phyloP scores from a whole-genome alignment of 345 rosid genomes.

The Rhodamnia argentea region DNA sequence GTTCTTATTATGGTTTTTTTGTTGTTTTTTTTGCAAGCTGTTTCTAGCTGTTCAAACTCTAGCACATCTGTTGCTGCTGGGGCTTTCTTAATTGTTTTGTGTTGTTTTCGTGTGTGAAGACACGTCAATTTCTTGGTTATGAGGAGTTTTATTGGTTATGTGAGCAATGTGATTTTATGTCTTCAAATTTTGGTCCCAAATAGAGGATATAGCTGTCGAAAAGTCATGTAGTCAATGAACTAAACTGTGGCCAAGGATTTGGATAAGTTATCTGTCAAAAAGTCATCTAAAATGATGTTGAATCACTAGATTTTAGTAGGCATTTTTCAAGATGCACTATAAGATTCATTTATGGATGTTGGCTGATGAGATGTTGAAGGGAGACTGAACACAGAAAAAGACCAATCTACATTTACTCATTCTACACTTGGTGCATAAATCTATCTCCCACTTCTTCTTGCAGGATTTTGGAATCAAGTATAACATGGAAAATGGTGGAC shows the following conservation, averaged over 20 bases:
- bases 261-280: not conserved
- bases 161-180: not conserved
- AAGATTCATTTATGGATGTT: not conserved
- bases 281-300: not conserved
- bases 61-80: not conserved
- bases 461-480: constrained; percentile 99
- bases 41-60: not conserved
- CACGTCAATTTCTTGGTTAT: not conserved
- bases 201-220: not conserved
- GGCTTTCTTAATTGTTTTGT: not conserved
- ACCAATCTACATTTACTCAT: not conserved
- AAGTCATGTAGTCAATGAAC: not conserved
- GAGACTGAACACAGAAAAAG: not conserved
- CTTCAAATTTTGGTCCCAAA: not conserved
- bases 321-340: not conserved
- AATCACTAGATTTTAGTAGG: not conserved
- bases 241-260: not conserved
- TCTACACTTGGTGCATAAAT: not conserved
- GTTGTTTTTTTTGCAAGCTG: not conserved
- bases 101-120: not conserved
- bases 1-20: not conserved
- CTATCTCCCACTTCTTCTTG: not conserved
- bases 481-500: constrained; percentile 99
- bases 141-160: not conserved
- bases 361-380: not conserved